phyloP scores from a whole-genome alignment of 768 basidiomycete species.

The Chlorophyllum brunneum region DNA sequence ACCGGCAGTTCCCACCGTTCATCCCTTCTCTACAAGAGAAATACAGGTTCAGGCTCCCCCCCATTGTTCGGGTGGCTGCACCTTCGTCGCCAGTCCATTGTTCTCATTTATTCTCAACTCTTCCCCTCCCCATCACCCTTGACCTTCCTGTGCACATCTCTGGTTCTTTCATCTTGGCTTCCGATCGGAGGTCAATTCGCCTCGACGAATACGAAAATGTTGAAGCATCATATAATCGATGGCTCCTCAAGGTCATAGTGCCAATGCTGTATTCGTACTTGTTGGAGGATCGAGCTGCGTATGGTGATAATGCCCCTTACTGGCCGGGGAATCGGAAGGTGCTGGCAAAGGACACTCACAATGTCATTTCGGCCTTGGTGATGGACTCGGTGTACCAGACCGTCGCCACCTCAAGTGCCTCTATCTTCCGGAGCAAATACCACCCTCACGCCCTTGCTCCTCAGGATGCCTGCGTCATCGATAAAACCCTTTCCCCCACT shows the following conservation, averaged over 20 bases:
- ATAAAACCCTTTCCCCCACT: neutral
- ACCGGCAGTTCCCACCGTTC: slow-evolving; percentile 3
- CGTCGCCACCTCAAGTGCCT: neutral
- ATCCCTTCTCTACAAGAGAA: slow-evolving; percentile 5
- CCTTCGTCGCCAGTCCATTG: slow-evolving; percentile 3
- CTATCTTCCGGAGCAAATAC: slow-evolving; percentile 10
- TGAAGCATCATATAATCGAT: slow-evolving; percentile 38
- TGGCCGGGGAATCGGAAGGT: slow-evolving; percentile 31
- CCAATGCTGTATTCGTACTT: slow-evolving; percentile 37
- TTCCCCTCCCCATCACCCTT: slow-evolving; percentile 37
- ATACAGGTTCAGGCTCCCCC: slow-evolving; percentile 26
- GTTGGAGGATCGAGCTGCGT: slow-evolving; percentile 24
- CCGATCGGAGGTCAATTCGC: slow-evolving; percentile 41
- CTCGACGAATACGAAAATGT: slow-evolving; percentile 31
- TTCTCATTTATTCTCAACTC: slow-evolving; percentile 37
- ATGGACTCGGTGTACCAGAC: slow-evolving; percentile 3
- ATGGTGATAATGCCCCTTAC: slow-evolving; percentile 23
- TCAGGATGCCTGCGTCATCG: neutral
- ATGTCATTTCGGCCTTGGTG: slow-evolving; percentile 9
- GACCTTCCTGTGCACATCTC: slow-evolving; percentile 43
- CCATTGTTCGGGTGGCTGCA: slow-evolving; percentile 30
- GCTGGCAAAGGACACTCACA: slow-evolving; percentile 11
- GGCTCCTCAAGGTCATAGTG: slow-evolving; percentile 33
- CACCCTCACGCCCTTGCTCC: slow-evolving; percentile 15
- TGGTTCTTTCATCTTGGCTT: slow-evolving; percentile 42